phyloP scores from a whole-genome alignment of 805 yeast species.

The Cyberlindnera mrakii region DNA sequence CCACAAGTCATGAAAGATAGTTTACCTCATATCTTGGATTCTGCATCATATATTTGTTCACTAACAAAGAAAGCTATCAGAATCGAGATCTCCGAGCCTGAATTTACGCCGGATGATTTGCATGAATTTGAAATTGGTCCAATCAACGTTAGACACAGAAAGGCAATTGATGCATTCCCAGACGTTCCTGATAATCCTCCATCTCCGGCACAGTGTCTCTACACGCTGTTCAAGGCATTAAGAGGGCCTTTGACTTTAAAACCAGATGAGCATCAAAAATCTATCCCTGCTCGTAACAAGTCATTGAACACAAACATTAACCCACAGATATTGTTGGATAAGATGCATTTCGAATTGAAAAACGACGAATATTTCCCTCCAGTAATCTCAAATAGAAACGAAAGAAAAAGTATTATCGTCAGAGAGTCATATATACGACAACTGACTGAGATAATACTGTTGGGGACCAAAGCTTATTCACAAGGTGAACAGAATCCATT shows the following conservation, averaged over 20 bases:
- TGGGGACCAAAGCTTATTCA: constrained; percentile 31
- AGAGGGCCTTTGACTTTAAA: constrained; percentile 55
- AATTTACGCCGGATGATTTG: constrained; percentile 43
- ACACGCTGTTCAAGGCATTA: constrained; percentile 55
- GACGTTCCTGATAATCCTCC: constrained; percentile 33
- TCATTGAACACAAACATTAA: constrained; percentile 53
- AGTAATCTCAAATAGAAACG: constrained; percentile 28
- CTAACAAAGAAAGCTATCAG: constrained; percentile 42
- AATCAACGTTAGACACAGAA: constrained; percentile 46
- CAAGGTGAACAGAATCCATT: constrained; percentile 24
- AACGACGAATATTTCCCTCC: constrained; percentile 43
- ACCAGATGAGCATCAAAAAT: constrained; percentile 41
- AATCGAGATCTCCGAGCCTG: constrained; percentile 46
- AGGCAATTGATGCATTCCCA: constrained; percentile 25
- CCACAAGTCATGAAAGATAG: constrained; percentile 10
- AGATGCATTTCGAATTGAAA: constrained; percentile 37
- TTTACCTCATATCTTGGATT: constrained; percentile 35
- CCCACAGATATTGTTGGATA: constrained; percentile 42
- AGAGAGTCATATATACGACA: constrained; percentile 51
- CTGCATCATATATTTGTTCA: constrained; percentile 41
- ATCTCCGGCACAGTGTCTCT: constrained; percentile 49
- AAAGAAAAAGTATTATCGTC: constrained; percentile 25
- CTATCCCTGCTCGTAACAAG: constrained; percentile 47
- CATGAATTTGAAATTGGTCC: constrained; percentile 39
- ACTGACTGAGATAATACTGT: constrained; percentile 44